These are phyloP conservation scores for Colletotrichum salicis DNA, from an alignment of 2,329 filamentous ascomycete genomes.

Conservation along the genomic window DNA sequence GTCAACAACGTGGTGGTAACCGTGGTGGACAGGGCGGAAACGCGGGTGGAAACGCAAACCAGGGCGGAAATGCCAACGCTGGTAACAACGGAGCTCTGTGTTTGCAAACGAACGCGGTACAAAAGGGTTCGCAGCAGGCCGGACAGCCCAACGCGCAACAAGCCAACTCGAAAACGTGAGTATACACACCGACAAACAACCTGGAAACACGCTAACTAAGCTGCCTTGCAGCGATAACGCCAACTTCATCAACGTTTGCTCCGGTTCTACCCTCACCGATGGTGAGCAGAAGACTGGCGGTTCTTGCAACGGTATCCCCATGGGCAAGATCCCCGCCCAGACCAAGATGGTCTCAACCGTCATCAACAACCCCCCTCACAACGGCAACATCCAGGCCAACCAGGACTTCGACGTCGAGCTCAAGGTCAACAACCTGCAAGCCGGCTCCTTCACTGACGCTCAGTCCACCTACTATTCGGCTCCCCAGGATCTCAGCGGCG, in stretches of 20 bases:
- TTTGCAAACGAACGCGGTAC: slow-evolving; percentile 49
- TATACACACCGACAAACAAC: neutral
- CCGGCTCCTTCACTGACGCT: slow-evolving; percentile 72
- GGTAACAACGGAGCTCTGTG: slow-evolving; percentile 35
- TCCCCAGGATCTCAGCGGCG: slow-evolving; percentile 61
- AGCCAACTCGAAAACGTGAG: slow-evolving; percentile 63
- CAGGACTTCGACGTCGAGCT: slow-evolving; percentile 64
- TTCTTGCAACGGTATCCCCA: slow-evolving; percentile 72
- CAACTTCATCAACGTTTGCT: slow-evolving; percentile 74
- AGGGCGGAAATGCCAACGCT: slow-evolving; percentile 28
- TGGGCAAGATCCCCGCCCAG: slow-evolving; percentile 69
- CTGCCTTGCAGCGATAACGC: slow-evolving; percentile 56
- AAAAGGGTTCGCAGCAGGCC: slow-evolving; percentile 60
- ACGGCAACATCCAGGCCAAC: slow-evolving; percentile 57
- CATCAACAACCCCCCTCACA: slow-evolving; percentile 63
- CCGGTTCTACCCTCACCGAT: slow-evolving; percentile 66
- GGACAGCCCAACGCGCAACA: slow-evolving; percentile 61
- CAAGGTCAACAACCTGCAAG: slow-evolving; percentile 61
- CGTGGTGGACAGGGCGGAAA: slow-evolving; percentile 36
- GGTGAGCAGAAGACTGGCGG: slow-evolving; percentile 67
- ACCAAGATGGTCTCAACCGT: slow-evolving; percentile 68
- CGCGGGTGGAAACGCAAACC: slow-evolving; percentile 38
- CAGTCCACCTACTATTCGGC: slow-evolving; percentile 69
- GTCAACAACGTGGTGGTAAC: slow-evolving; percentile 48
- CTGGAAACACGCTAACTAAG: neutral